These are phyloP conservation scores for Pyricularia sp. DNA, from an alignment of 2,329 filamentous ascomycete genomes.

Conservation along the genomic window DNA sequence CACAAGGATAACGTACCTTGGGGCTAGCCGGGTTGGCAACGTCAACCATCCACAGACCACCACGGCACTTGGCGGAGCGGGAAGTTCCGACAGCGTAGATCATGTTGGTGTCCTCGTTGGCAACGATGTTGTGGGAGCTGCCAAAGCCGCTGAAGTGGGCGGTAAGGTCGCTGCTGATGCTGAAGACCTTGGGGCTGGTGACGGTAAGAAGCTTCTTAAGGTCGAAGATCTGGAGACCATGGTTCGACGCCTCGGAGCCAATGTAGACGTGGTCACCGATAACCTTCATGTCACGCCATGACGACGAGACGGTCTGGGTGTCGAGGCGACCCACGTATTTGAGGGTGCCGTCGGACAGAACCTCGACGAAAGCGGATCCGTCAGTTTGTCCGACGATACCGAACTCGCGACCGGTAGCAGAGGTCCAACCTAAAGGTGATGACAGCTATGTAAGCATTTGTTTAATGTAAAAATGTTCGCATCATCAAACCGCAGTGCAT, in stretches of 20 bases:
- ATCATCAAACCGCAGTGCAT: background rate
- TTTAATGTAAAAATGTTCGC: background rate
- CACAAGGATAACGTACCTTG: background rate
- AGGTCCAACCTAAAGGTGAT: constrained; percentile 35
- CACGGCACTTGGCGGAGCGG: constrained; percentile 32
- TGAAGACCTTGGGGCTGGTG: constrained; percentile 15
- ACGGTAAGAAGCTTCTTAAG: constrained; percentile 44
- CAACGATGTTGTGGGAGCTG: constrained; percentile 5
- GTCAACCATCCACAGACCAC: constrained; percentile 50
- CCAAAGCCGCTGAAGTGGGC: constrained; percentile 3
- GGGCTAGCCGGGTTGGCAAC: constrained; percentile 43
- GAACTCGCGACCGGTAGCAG: constrained; percentile 42
- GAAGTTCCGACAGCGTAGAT: constrained; percentile 35
- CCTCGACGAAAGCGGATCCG: constrained; percentile 44
- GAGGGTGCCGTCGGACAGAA: constrained; percentile 37
- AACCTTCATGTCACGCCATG: constrained; percentile 42
- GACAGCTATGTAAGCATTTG: background rate
- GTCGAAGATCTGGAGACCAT: constrained; percentile 55
- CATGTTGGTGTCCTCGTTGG: constrained; percentile 16
- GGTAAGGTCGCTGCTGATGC: constrained; percentile 1
- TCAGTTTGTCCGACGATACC: constrained; percentile 43
- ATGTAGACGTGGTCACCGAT: constrained; percentile 24
- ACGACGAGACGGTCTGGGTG: constrained; percentile 19
- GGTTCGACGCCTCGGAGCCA: constrained; percentile 31
- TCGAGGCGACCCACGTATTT: constrained; percentile 43